These are phyloP conservation scores for Sanghuangporus sanghuang DNA, from an alignment of 1,284 basidiomycete species.

Conservation along the genomic window DNA sequence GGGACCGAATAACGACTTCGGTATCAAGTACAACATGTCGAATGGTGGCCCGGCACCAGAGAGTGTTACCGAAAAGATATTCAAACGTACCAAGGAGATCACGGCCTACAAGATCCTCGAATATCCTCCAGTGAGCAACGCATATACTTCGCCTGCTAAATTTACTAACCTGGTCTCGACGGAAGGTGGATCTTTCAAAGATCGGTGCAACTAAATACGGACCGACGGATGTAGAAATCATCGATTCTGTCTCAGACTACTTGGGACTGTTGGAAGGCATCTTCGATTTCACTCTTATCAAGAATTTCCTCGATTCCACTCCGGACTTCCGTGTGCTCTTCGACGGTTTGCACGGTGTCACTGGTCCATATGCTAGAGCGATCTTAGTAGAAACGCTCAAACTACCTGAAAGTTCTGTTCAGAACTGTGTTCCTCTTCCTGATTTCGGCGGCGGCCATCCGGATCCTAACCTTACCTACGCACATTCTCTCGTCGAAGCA, in stretches of 20 bases:
- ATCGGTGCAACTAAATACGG: slow-evolving; percentile 79
- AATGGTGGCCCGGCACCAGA: slow-evolving; percentile 98
- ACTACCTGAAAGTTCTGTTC: slow-evolving; percentile 75
- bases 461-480: slow-evolving; percentile 98
- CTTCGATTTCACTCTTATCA: slow-evolving; percentile 94
- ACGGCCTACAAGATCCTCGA: slow-evolving; percentile 83
- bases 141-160: background rate
- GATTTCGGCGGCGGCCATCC: slow-evolving; percentile 98
- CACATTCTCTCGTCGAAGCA: slow-evolving; percentile 88
- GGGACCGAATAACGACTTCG: slow-evolving; percentile 96
- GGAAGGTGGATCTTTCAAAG: slow-evolving; percentile 79
- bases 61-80: slow-evolving; percentile 91
- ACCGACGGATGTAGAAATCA: slow-evolving; percentile 82
- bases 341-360: slow-evolving; percentile 95
- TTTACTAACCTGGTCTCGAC: slow-evolving; percentile 9
- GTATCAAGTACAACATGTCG: slow-evolving; percentile 98
- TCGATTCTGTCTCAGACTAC: slow-evolving; percentile 94
- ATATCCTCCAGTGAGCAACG: slow-evolving; percentile 58
- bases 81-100: slow-evolving; percentile 86
- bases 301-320: slow-evolving; percentile 74
- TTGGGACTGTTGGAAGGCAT: slow-evolving; percentile 79
- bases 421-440: slow-evolving; percentile 88
- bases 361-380: slow-evolving; percentile 91
- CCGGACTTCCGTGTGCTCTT: slow-evolving; percentile 86
- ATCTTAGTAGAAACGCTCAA: slow-evolving; percentile 86